Conservation (phyloP, 1,139 yeast genomes). For the Protomyces pachydermus region DNA sequence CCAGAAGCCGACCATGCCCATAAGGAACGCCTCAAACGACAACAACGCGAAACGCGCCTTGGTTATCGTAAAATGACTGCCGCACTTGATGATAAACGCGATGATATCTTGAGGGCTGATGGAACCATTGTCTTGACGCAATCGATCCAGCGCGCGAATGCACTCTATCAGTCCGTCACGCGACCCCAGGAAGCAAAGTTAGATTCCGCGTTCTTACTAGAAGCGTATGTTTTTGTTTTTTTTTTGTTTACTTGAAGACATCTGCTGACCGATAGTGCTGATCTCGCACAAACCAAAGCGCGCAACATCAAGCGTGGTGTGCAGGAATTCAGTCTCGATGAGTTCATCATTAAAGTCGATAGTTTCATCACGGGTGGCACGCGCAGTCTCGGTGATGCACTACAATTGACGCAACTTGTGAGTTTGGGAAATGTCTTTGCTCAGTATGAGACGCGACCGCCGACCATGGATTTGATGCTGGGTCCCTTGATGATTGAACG, state of each 20-base stretch:
- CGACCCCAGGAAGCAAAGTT: conserved; percentile 30
- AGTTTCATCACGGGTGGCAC: conserved; percentile 6
- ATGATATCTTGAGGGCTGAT: conserved; percentile 10
- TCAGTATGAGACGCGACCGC: conserved; percentile 30
- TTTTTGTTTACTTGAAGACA: neutral
- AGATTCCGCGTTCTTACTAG: conserved; percentile 28
- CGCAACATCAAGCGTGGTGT: conserved; percentile 28
- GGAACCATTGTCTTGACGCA: neutral
- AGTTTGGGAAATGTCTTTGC: conserved; percentile 40
- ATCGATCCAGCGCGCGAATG: conserved; percentile 14
- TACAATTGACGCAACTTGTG: neutral
- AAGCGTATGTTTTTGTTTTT: neutral
- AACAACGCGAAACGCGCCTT: conserved; percentile 1
- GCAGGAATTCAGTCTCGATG: conserved; percentile 27
- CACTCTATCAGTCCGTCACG: conserved; percentile 11
- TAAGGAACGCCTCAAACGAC: neutral
- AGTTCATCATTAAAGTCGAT: conserved; percentile 21
- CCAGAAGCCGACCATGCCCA: neutral
- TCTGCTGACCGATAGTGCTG: conserved; percentile 4
- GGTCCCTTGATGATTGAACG: conserved; percentile 31
- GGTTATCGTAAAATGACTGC: conserved; percentile 1
- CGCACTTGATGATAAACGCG: conserved; percentile 9
- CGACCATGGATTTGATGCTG: conserved; percentile 28
- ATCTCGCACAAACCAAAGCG: conserved; percentile 27
- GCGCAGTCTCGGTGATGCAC: neutral